Base-by-base conservation (phyloP, 768 basidiomycete genomes). In the Trametes cingulata region DNA sequence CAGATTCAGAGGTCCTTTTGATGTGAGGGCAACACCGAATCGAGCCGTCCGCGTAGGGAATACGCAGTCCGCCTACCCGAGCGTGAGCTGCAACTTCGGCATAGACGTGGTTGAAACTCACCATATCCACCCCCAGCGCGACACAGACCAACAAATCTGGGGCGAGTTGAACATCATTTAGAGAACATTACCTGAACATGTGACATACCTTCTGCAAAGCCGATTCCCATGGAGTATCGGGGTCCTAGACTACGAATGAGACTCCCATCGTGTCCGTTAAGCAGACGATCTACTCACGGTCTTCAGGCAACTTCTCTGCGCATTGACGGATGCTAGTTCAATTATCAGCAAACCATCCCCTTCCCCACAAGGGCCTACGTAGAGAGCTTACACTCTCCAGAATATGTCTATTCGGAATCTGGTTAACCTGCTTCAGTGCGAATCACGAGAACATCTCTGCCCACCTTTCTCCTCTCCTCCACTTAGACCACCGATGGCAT, bases 51-150 rank as follows among this genome's bases (percentile, higher is more conserved):
- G 83, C 1, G 93, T 96, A 33, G 93, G 94, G 67, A 94, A 95
- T 12, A 96, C 93, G 63, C 93, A 96, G 70, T 96, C 93, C 0
- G 93, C 93, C 91, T 92, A 60, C 10, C 53, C 19, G 55, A 24
- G 20, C 33, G 2, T 45, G 6, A 58, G 49, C 27, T 4, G 52
- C 49, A 29, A 17, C 47, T 62, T 7, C 13, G 12, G n/a, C n/a
- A n/a, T n/a, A n/a, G n/a, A n/a, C n/a, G n/a, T n/a, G n/a, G n/a
- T n/a, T n/a, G n/a, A n/a, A n/a, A 27, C 76, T 29, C 62, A 90
- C 93, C 92, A 96, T 95, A 68, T 96, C 93, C 29, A 95, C 82
- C 14, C 93, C 93, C n/a, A 96, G 77, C 5, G 93, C 93, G 20
- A 93, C 87, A 67, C 94, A 95, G 14, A 95, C 93, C 40, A 96